Evolutionary conservation across 805 yeast species (phyloP), one percentile per base, ranked within the genome.

Genomic region (Schwanniomyces vanrijiae): DNA sequence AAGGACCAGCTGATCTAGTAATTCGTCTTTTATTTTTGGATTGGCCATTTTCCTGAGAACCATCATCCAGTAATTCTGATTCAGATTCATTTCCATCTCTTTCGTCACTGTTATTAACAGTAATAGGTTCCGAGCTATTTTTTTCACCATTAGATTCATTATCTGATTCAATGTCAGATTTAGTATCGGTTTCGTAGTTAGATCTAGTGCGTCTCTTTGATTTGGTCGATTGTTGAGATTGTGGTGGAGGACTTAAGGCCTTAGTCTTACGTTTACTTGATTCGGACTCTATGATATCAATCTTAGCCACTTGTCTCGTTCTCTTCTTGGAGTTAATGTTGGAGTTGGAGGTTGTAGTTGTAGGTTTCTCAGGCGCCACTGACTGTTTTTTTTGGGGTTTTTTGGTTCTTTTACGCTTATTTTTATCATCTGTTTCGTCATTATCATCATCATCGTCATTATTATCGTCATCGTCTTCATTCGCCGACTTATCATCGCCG

Each of bases 401-500:
- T 24, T 50, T 40, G 10, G 48, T 10, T 9, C 46, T 40, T 40
- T 43, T 45, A 22, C 49, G 40, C 10, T 49, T 33, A 19, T 40
- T 46, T 8, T 45, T 43, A 21, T 44, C 44, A 4, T 39, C 58
- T 22, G 62, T 66, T 53, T 66, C 52, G 31, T 59, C 53, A 24
- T 57, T 56, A 8, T 61, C 55, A 7, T 59, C 50, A 42, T 54
- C 60, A 8, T 65, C 55, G 5, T 57, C 61, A 8, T 50, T 48
- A n/a, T 45, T 49, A 14, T 40, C 39, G 16, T 51, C 51, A 16
- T 49, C 52, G 13, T 46, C 57, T 33, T 45, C 44, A 21, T 40
- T 35, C 11, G 18, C 29, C 21, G 34, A 26, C 11, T 22, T 41
- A 14, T 47, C 50, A n/a, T 46, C 44, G 28, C 2, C 20, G 19